Evolutionary conservation across 805 yeast species (phyloP).

Genomic region (Candida coleopterorum): DNA sequence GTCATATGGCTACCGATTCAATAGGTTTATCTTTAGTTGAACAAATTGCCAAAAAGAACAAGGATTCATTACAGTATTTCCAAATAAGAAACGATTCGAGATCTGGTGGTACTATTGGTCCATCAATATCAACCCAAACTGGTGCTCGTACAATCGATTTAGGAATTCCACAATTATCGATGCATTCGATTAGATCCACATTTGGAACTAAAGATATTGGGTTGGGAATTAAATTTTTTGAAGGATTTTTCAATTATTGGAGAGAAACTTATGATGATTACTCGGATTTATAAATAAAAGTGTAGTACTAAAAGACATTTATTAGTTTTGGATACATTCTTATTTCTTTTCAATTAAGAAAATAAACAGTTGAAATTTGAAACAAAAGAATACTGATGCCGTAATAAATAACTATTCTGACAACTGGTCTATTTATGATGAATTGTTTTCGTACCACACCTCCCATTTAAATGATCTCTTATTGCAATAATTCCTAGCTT

Average conservation of each 20-base stretch:
- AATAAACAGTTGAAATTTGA: too few relatives aligned
- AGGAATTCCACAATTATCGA: conserved; percentile 78
- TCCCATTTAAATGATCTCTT: too few relatives aligned
- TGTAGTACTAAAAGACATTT: too few relatives aligned
- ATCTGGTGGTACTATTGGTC: conserved; percentile 90
- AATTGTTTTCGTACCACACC: too few relatives aligned
- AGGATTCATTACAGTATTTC: conserved; percentile 70
- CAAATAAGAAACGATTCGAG: conserved; percentile 82
- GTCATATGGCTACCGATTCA: conserved; percentile 79
- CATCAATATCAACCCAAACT: conserved; percentile 54
- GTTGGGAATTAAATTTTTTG: conserved; percentile 66
- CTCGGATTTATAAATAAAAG: conserved; percentile 32
- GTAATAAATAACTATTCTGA: too few relatives aligned
- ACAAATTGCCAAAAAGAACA: conserved; percentile 62
- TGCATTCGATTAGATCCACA: conserved; percentile 84
- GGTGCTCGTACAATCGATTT: conserved; percentile 76
- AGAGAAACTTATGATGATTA: conserved; percentile 50
- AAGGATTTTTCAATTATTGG: conserved; percentile 67
- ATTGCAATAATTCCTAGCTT: too few relatives aligned
- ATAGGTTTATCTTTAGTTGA: conserved; percentile 67
- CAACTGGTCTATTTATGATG: too few relatives aligned
- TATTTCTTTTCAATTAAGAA: too few relatives aligned
- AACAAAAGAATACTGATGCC: too few relatives aligned
- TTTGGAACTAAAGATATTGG: conserved; percentile 76
- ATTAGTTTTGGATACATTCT: too few relatives aligned